phyloP scores from a whole-genome alignment of 371 early-diverging fungal genomes.

The Funneliformis caledonium region DNA sequence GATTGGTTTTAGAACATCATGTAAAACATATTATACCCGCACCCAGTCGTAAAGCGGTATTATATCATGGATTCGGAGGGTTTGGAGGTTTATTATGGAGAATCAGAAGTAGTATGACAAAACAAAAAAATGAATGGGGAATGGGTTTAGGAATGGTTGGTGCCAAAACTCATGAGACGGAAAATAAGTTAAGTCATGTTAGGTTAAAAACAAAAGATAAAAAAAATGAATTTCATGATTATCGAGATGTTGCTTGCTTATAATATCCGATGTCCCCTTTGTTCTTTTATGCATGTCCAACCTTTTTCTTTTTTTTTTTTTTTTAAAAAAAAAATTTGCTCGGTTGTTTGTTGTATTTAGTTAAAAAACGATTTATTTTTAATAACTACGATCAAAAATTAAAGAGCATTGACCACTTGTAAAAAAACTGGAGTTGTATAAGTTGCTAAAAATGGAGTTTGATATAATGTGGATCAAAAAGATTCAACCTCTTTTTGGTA shows the following conservation, averaged over 20 bases:
- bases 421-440: background rate
- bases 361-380: background rate
- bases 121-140: constrained; percentile 47
- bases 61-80: constrained; percentile 55
- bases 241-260: background rate
- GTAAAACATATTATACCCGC: constrained; percentile 59
- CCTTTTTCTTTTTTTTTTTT: background rate
- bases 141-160: constrained; percentile 43
- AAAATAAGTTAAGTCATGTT: background rate
- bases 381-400: background rate
- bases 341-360: background rate
- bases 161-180: background rate
- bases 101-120: constrained; percentile 44
- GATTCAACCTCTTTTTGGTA: background rate
- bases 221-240: constrained; percentile 7
- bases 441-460: background rate
- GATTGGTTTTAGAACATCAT: constrained; percentile 55
- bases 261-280: background rate
- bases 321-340: background rate
- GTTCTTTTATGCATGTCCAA: background rate
- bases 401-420: background rate
- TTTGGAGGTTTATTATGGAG: constrained; percentile 48
- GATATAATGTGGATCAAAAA: too few relatives aligned
- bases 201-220: background rate
- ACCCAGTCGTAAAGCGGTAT: constrained; percentile 53